A percentile compares a stretch with the other conserved stretches of the same genome.
Evolutionary conservation across 805 yeast genomes (phyloP).

Genomic region (Starmerella geochares): DNA sequence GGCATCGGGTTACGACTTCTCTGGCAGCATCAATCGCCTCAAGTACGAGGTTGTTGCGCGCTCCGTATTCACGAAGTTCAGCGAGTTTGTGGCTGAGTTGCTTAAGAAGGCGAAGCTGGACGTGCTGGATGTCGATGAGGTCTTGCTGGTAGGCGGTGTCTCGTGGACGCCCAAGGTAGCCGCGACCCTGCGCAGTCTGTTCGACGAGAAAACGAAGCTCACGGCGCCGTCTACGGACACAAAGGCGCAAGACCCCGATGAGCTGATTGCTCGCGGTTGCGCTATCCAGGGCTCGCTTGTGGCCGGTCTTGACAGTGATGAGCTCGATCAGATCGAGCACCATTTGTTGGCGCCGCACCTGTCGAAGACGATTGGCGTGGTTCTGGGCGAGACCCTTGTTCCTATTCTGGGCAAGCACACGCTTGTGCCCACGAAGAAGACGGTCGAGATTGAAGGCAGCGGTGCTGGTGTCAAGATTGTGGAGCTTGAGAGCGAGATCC

Average conservation of each 20-base stretch:
- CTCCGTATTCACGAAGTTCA: constrained; percentile 63
- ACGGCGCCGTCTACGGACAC: constrained; percentile 67
- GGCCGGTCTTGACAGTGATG: constrained; percentile 70
- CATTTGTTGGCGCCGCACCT: constrained; percentile 75
- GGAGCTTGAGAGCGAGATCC: constrained; percentile 69
- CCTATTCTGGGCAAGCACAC: constrained; percentile 73
- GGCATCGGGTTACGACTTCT: constrained; percentile 90
- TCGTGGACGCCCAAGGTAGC: constrained; percentile 89
- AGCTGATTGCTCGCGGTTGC: constrained; percentile 85
- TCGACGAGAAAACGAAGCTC: constrained; percentile 63
- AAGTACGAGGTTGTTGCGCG: constrained; percentile 83
- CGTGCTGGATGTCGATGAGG: constrained; percentile 78
- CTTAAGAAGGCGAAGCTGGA: constrained; percentile 78
- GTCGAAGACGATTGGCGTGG: constrained; percentile 73
- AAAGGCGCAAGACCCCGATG: constrained; percentile 79
- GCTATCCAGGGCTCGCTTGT: constrained; percentile 87
- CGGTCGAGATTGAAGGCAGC: constrained; percentile 51
- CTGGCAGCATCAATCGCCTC: constrained; percentile 84
- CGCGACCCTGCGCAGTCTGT: constrained; percentile 55
- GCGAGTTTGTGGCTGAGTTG: constrained; percentile 61
- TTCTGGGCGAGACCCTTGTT: constrained; percentile 57
- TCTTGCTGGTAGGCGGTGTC: constrained; percentile 85
- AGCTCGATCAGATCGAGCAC: constrained; percentile 50
- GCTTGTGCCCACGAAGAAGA: constrained; percentile 79
- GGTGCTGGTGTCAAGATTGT: constrained; percentile 50